Base-by-base conservation (phyloP, 2,329 filamentous ascomycete genomes). In the Aureobasidium sp. region DNA sequence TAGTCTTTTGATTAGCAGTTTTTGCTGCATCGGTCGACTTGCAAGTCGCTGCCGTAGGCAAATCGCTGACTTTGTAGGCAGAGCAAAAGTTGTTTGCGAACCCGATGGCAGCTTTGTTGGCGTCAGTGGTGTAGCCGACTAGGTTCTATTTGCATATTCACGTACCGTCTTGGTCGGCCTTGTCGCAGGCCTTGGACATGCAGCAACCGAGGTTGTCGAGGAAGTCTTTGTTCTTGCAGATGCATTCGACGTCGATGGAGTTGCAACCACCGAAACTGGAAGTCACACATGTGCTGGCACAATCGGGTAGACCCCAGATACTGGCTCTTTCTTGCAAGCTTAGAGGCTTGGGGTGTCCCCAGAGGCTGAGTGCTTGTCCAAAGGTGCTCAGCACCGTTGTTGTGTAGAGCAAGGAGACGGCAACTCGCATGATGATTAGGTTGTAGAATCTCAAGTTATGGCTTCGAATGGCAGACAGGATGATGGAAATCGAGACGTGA, bases 41-140 rank as follows among this genome's bases (percentile, higher is more conserved):
- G 60, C 75, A 70, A 63, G 76, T 78, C 11, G 74, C 71, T 15
- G 76, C 65, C 2, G 72, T 72, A 25, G 77, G 74, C 25, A 78
- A 70, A 39, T 71, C 68, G 59, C 62, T 71, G 44, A 79, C 72
- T 56, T 72, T 72, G 49, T 72, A 67, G 47, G 72, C 70, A 20
- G 64, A 67, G 71, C 77, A 80, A 37, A 79, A 70, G 31, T 71
- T 65, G 56, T 71, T 64, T 56, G 78, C 78, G 65, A 78, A 76
- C 14, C 68, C 64, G 64, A 78, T 76, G 29, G 74, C 76, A 44
- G 68, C 77, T 79, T 27, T 27, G 1, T 22, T 15, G 27, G 65
- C 6, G 25, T 36, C 9, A 25, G 44, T 20, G 20, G 3, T n/a
- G 12, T 22, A 8, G n/a, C 20, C 14, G 8, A 11, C 3, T 25